Conservation (phyloP, 495 filamentous ascomycete species). For the Hapsidospora chrysogenum region DNA sequence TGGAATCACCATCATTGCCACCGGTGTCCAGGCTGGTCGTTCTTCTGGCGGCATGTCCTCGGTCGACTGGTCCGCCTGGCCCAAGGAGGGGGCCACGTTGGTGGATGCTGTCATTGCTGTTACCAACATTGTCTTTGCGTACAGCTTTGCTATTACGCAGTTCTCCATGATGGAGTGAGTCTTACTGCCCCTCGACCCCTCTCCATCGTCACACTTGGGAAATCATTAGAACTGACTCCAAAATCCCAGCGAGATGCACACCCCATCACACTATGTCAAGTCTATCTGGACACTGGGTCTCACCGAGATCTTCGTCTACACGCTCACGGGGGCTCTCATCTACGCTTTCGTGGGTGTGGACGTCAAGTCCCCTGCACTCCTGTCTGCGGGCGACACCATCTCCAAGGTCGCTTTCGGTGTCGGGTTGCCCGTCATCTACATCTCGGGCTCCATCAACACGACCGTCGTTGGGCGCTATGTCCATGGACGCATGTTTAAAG, state of each 20-base stretch:
- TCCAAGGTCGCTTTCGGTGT: slow-evolving; percentile 65
- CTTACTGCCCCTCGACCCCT: too few species aligned
- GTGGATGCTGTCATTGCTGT: slow-evolving; percentile 42
- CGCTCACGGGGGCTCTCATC: slow-evolving; percentile 47
- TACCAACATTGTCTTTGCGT: slow-evolving; percentile 62
- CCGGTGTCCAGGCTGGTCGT: slow-evolving; percentile 32
- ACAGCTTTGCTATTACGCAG: slow-evolving; percentile 51
- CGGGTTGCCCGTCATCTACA: slow-evolving; percentile 67
- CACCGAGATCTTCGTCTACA: slow-evolving; percentile 52
- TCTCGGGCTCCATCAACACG: slow-evolving; percentile 45
- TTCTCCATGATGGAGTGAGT: slow-evolving; percentile 65
- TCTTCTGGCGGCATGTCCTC: slow-evolving; percentile 13
- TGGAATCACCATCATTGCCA: slow-evolving; percentile 50
- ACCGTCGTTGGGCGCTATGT: slow-evolving; percentile 45
- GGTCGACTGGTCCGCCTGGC: slow-evolving; percentile 25
- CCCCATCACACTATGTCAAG: slow-evolving; percentile 48
- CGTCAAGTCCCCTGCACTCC: slow-evolving; percentile 55
- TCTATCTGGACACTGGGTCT: slow-evolving; percentile 46
- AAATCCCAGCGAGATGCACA: slow-evolving; percentile 65
- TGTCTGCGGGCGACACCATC: slow-evolving; percentile 40
- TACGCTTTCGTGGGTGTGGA: slow-evolving; percentile 55
- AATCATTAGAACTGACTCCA: too few species aligned
- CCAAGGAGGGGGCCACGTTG: slow-evolving; percentile 19
- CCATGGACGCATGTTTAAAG: slow-evolving; percentile 41
- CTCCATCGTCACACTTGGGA: too few species aligned